Conservation (phyloP, 306 rosid species). For the Phaseolus lunatus region DNA sequence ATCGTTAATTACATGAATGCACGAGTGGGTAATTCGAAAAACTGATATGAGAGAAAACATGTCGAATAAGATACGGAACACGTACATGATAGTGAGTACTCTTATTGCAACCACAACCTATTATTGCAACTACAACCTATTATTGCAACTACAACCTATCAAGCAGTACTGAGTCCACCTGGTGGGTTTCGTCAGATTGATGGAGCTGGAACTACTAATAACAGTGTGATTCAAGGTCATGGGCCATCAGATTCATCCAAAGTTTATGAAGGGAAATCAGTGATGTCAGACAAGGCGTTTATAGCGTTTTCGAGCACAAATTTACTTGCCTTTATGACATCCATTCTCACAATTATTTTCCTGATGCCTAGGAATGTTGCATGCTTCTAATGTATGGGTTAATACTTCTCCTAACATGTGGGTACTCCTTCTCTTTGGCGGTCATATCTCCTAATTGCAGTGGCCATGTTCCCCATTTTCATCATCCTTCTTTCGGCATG, state of each 20-base stretch:
- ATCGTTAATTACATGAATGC: background rate
- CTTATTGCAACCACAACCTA: slow-evolving; percentile 11
- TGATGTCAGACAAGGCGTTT: background rate
- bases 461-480: no score
- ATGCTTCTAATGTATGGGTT: background rate
- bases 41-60: background rate
- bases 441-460: no score
- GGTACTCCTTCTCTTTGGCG: background rate
- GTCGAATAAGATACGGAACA: background rate
- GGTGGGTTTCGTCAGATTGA: background rate
- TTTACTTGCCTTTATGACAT: no score
- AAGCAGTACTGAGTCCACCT: background rate
- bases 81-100: background rate
- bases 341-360: no score
- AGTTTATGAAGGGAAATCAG: background rate
- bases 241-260: background rate
- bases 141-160: background rate
- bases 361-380: background rate
- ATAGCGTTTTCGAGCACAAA: background rate
- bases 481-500: no score
- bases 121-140: no score
- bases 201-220: background rate
- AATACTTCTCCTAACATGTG: rapidly evolving
- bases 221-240: background rate
- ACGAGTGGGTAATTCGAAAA: background rate